Evolutionary conservation across 352 stramenopile genomes (phyloP).

Genomic region (Phytophthora pistaciae): DNA sequence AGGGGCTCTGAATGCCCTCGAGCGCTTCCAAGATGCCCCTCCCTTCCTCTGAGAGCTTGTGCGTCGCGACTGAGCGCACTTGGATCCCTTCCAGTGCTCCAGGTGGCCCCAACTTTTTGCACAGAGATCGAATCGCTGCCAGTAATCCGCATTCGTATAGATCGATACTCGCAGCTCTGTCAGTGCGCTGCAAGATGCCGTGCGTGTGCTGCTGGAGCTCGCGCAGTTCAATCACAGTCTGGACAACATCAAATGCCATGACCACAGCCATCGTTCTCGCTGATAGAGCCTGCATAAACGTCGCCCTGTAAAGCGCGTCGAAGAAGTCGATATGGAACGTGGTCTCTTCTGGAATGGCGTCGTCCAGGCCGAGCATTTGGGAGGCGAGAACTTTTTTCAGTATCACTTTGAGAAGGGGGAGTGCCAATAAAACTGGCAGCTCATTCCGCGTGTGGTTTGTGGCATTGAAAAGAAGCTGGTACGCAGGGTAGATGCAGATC

Average conservation of each 20-base stretch:
- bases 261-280: neutral
- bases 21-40: too few species aligned
- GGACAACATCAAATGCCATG: neutral
- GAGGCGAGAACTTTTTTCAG: slow-evolving; percentile 8
- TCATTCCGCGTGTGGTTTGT: neutral
- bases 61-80: neutral
- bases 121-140: neutral
- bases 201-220: neutral
- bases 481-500: neutral
- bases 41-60: neutral
- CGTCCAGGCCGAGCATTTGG: neutral
- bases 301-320: slow-evolving; percentile 7
- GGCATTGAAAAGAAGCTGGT: neutral
- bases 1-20: too few species aligned
- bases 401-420: neutral
- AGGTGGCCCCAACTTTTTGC: neutral
- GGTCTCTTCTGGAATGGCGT: neutral
- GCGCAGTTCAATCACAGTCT: neutral
- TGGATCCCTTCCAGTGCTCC: neutral
- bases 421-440: neutral
- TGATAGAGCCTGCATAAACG: neutral
- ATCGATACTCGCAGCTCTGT: neutral
- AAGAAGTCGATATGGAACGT: slow-evolving; percentile 9
- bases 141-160: neutral
- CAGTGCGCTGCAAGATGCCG: neutral